Evolutionary conservation across 148 eudicot species (phyloP).

Genomic region (Rhododendron kiyosumense): DNA sequence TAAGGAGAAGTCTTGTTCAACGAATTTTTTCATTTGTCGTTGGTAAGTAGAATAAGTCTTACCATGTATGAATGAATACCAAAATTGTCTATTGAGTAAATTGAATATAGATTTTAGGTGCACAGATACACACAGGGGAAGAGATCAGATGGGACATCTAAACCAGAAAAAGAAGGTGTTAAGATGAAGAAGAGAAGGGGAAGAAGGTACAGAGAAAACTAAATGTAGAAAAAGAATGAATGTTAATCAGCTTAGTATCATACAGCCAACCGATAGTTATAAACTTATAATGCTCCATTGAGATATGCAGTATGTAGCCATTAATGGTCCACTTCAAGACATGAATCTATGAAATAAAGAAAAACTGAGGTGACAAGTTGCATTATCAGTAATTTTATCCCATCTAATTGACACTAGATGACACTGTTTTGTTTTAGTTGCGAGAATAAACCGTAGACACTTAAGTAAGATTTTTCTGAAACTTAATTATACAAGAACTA

Average conservation of each 20-base stretch:
- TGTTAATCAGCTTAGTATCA: not conserved
- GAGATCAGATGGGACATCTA: not conserved
- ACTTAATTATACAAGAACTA: not conserved
- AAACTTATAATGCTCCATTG: not conserved
- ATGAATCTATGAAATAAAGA: not conserved
- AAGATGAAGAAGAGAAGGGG: not conserved
- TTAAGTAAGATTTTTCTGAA: not conserved
- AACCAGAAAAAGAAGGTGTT: not conserved
- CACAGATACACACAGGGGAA: not conserved
- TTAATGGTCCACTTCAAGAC: not conserved
- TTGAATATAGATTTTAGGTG: not conserved
- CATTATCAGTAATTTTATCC: not conserved
- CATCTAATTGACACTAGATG: not conserved
- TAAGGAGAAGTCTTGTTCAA: not conserved
- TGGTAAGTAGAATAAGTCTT: not conserved
- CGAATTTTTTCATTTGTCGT: not conserved
- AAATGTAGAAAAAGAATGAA: not conserved
- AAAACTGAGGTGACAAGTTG: not conserved
- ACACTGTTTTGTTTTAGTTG: no score
- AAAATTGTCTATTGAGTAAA: not conserved
- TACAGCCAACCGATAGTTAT: not conserved
- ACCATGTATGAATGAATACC: not conserved
- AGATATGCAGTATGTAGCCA: not conserved
- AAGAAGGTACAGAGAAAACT: not conserved
- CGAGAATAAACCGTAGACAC: not conserved